Evolutionary conservation across 495 filamentous ascomycete genomes (phyloP), one percentile per base, ranked within the genome.

Genomic region (Penicillium riverlandense): DNA sequence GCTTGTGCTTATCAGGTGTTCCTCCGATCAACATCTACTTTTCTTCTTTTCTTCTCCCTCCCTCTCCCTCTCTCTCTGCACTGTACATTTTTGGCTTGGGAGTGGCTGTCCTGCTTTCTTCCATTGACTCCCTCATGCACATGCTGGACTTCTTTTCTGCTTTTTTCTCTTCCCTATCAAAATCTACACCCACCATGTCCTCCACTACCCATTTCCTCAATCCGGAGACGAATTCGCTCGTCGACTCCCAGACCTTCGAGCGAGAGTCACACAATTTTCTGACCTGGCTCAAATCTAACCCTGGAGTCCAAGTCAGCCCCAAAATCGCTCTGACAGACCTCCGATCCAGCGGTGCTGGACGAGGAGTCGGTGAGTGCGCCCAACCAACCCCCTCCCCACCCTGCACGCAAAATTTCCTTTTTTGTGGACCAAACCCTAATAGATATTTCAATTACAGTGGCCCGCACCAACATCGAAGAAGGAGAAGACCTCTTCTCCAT

Each of bases 401-500:
- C 22, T 22, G 22, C 50, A 52, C 51, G 49, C 52, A 55, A 51
- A 46, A 53, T 46, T 34, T n/a, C 33, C 29, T 40, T 47, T 31
- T 33, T 15, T 35, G 22, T 34, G 11, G 38, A 37, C 38, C 43
- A 41, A 46, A 42, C 22, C 22, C 22, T 22, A 22, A 22, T 22
- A 22, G 22, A 22, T 22, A 22, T 22, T 34, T 34, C n/a, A 12
- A 34, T 11, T 6, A 5, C 41, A 83, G 79, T 85, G 51, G 80
- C 83, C 29, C 57, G 57, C 28, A 43, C 64, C 52, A 72, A 80
- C 49, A 75, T 86, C 35, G 57, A 64, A 13, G 75, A 78, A 52
- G 79, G 80, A 45, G 80, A 83, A 68, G 69, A 80, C 50, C 70
- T 85, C 38, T 86, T 85, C 66, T 73, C 70, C 13, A 77, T 85